phyloP scores from a whole-genome alignment of 805 yeast species.

The Saccharomycopsis sp. region DNA sequence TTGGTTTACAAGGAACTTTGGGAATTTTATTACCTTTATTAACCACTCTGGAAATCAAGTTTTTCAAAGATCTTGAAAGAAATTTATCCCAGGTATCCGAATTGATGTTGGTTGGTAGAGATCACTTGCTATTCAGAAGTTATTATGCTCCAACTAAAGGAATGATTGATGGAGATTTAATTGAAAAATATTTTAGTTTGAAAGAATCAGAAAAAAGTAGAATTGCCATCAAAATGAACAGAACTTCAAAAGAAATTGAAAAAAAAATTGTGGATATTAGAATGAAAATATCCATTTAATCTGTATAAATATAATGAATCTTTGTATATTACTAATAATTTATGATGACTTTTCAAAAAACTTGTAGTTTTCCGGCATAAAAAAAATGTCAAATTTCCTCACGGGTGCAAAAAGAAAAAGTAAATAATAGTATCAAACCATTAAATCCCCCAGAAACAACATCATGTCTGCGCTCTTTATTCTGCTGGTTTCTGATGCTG shows the following conservation, averaged over 20 bases:
- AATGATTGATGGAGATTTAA: constrained; percentile 80
- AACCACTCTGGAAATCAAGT: constrained; percentile 49
- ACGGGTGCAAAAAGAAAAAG: too few species aligned
- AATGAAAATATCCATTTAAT: too few species aligned
- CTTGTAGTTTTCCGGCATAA: too few species aligned
- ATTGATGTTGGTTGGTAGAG: constrained; percentile 47
- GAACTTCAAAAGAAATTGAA: constrained; percentile 31
- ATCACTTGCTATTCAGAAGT: constrained; percentile 59
- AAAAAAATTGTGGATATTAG: constrained; percentile 33
- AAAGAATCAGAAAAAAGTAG: constrained; percentile 28
- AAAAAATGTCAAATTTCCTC: too few species aligned
- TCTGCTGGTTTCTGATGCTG: constrained; percentile 8
- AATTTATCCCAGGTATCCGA: constrained; percentile 26
- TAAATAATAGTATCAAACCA: too few species aligned
- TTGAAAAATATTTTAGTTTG: constrained; percentile 48
- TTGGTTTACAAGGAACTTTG: constrained; percentile 74
- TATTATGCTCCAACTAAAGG: constrained; percentile 71
- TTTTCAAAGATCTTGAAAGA: constrained; percentile 45
- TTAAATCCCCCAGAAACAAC: too few species aligned
- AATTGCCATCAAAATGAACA: constrained; percentile 10
- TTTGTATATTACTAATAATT: too few species aligned
- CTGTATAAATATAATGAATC: too few species aligned
- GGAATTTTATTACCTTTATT: constrained; percentile 65
- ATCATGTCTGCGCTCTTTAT: too few species aligned
- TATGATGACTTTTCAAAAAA: too few species aligned